Evolutionary conservation across 225 moss, liverwort and hornwort genomes (phyloP).

Genomic region (Straminergon stramineum): DNA sequence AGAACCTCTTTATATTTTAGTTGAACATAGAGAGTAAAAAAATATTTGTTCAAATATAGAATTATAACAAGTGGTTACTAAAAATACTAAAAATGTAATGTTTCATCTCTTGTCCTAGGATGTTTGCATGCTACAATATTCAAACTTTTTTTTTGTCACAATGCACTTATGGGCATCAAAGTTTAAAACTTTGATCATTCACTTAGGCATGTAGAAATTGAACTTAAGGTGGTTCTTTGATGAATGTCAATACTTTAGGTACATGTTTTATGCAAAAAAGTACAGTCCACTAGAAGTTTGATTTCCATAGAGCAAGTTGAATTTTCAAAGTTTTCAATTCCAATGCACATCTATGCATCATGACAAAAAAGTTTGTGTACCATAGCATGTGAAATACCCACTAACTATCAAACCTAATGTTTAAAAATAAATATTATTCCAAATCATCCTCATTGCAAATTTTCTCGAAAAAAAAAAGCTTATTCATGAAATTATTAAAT

Average conservation of each 20-base stretch:
- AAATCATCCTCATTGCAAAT: too few species aligned
- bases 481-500: background rate
- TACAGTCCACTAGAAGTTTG: background rate
- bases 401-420: background rate
- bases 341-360: background rate
- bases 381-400: background rate
- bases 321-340: background rate
- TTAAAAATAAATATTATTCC: too few species aligned
- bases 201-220: background rate
- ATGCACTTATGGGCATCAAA: too few species aligned
- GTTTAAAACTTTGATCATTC: background rate
- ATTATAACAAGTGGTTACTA: background rate
- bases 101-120: background rate
- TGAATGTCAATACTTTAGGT: background rate
- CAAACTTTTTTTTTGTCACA: background rate
- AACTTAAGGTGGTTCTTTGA: accelerated
- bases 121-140: background rate
- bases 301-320: background rate
- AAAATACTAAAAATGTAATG: background rate
- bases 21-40: background rate
- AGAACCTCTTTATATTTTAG: background rate
- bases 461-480: too few species aligned
- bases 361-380: background rate
- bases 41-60: background rate
- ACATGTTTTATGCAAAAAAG: background rate